Conservation (phyloP, 176 grass and related monocot genomes). For the Cymbopogon citratus region DNA sequence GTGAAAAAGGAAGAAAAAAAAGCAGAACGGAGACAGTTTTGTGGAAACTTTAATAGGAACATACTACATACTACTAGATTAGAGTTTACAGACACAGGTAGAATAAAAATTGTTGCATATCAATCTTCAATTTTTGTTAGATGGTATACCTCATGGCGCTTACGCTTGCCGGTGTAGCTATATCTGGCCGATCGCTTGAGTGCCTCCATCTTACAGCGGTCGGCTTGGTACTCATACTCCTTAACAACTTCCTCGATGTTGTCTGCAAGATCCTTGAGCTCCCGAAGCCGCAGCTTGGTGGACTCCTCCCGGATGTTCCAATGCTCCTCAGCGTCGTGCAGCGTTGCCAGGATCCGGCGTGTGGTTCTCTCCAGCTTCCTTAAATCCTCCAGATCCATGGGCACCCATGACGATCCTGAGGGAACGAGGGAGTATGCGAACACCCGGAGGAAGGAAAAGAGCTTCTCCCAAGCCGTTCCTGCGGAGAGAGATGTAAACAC, state of each 20-base stretch:
- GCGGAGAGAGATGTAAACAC: neutral
- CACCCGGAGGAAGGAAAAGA: neutral
- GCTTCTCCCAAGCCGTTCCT: neutral
- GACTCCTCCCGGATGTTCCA: slow-evolving; percentile 1
- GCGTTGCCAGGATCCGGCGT: neutral
- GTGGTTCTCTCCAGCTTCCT: neutral
- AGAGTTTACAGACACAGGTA: neutral
- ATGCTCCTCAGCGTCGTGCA: neutral
- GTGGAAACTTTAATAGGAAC: neutral
- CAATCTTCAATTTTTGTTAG: neutral
- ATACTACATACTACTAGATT: neutral
- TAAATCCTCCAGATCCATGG: neutral
- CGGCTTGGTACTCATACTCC: neutral
- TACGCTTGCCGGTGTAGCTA: neutral
- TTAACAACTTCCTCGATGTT: neutral
- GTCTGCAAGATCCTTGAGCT: neutral
- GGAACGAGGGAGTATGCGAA: neutral
- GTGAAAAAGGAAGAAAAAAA: too few species aligned
- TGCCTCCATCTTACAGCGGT: neutral
- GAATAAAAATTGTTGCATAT: too few species aligned
- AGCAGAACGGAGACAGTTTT: neutral
- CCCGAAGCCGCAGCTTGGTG: neutral
- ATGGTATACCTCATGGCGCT: neutral
- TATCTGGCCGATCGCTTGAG: neutral
- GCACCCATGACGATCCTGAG: neutral